phyloP scores from a whole-genome alignment of 306 rosid genomes.

The Spatholobus suberectus region DNA sequence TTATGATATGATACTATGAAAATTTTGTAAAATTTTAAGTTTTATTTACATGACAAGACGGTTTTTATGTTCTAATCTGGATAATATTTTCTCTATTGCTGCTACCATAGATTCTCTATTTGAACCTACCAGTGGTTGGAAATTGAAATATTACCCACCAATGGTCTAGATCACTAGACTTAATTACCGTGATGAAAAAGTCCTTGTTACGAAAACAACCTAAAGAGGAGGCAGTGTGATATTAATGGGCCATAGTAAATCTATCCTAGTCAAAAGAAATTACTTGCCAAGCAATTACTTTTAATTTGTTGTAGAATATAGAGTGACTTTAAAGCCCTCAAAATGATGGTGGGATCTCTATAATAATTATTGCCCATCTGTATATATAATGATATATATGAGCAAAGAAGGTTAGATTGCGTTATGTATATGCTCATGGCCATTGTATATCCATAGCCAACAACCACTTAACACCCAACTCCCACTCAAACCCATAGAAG shows the following conservation, averaged over 20 bases:
- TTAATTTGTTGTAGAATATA: conserved; percentile 52
- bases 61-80: conserved; percentile 6
- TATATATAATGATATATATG: conserved; percentile 35
- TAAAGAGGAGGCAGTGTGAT: conserved; percentile 72
- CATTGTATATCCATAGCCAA: conserved; percentile 50
- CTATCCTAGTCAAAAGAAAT: conserved; percentile 64
- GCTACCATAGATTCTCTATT: neutral
- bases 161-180: neutral
- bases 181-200: conserved; percentile 42
- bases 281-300: conserved; percentile 54
- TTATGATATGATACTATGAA: conserved; percentile 19
- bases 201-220: conserved; percentile 29
- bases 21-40: conserved; percentile 4
- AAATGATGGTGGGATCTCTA: conserved; percentile 58
- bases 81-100: neutral
- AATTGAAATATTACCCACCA: conserved; percentile 51
- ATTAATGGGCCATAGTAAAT: conserved; percentile 79
- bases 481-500: conserved; percentile 55
- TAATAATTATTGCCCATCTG: conserved; percentile 45
- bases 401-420: conserved; percentile 24
- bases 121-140: conserved; percentile 54
- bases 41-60: conserved; percentile 12
- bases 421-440: conserved; percentile 13
- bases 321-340: conserved; percentile 56
- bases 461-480: conserved; percentile 59